These are phyloP conservation scores for Ceratobasidium theobromae DNA, from an alignment of 1,284 basidiomycete genomes.

Conservation along the genomic window DNA sequence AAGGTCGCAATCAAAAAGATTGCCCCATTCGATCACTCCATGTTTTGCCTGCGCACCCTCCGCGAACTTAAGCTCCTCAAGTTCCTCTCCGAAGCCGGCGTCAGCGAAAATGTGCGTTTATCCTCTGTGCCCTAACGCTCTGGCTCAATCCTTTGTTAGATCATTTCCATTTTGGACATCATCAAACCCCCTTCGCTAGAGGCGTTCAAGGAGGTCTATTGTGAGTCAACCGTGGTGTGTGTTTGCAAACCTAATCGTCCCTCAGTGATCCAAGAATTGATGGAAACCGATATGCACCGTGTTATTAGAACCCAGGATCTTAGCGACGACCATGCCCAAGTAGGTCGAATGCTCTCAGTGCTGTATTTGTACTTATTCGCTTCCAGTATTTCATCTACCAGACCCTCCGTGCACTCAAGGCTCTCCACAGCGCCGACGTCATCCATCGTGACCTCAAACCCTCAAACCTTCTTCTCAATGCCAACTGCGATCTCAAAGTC, in stretches of 20 bases:
- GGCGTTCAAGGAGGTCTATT: conserved; percentile 89
- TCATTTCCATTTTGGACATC: conserved; percentile 94
- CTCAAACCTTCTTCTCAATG: conserved; percentile 91
- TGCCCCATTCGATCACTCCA: conserved; percentile 88
- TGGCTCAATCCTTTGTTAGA: conserved; percentile 50
- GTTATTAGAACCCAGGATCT: conserved; percentile 79
- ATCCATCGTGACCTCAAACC: conserved; percentile 96
- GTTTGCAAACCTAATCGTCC: no score
- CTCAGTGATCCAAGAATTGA: conserved; percentile 77
- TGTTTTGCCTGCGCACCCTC: conserved; percentile 85
- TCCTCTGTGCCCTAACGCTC: conserved; percentile 36
- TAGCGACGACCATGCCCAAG: conserved; percentile 86
- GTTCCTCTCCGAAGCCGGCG: conserved; percentile 86
- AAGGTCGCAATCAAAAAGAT: conserved; percentile 92
- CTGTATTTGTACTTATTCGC: conserved; percentile 21
- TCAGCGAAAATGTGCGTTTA: conserved; percentile 82
- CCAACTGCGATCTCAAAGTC: conserved; percentile 95
- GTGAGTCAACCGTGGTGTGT: conserved; percentile 49
- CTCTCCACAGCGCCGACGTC: conserved; percentile 90
- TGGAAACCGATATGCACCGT: conserved; percentile 77
- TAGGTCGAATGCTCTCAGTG: conserved; percentile 32
- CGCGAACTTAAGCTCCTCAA: conserved; percentile 87
- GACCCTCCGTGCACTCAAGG: conserved; percentile 90
- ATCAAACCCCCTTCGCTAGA: conserved; percentile 88
- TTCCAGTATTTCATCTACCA: conserved; percentile 77